A percentile compares a stretch with the other conserved stretches of the same genome.
Conservation (phyloP, 345 rosid species). For the Eucalyptus erythrocorys region DNA sequence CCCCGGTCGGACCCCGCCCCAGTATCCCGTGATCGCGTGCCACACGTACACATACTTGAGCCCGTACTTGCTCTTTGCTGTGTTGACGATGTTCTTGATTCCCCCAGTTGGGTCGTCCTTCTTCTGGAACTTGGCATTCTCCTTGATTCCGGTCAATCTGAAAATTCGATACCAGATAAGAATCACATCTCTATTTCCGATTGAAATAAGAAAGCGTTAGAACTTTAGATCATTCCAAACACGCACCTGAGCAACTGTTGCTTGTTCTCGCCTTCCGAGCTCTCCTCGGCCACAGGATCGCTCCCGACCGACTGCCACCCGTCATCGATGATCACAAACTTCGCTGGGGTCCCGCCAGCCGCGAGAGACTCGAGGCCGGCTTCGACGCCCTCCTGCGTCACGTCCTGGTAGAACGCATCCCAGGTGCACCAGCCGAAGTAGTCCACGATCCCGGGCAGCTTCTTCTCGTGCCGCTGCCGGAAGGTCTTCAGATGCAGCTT, state of each 20-base stretch:
- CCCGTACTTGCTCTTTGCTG: conserved; percentile 58
- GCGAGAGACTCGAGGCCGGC: conserved; percentile 57
- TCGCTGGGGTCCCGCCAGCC: conserved; percentile 74
- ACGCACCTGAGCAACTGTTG: conserved; percentile 6
- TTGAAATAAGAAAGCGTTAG: background rate
- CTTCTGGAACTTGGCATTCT: conserved; percentile 63
- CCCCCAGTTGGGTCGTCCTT: conserved; percentile 53
- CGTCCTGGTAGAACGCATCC: conserved; percentile 97
- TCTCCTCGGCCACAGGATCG: conserved; percentile 7
- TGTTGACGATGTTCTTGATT: conserved; percentile 57
- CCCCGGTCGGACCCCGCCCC: conserved; percentile 96
- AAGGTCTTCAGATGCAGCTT: conserved; percentile 62
- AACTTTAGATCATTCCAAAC: background rate
- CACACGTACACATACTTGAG: conserved; percentile 80
- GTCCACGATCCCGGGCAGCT: conserved; percentile 68
- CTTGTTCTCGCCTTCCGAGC: conserved; percentile 6
- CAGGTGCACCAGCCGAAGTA: conserved; percentile 98
- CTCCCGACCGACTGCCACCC: conserved; percentile 90
- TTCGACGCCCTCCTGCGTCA: conserved; percentile 89
- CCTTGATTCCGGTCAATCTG: conserved; percentile 68
- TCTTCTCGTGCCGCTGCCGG: conserved; percentile 86
- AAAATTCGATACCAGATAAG: background rate
- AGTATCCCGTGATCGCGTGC: conserved; percentile 94
- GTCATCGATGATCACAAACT: conserved; percentile 86
- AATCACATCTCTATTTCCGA: background rate